These are phyloP conservation scores for Microdochium paspali DNA, from an alignment of 2,329 filamentous ascomycete genomes.

Conservation along the genomic window DNA sequence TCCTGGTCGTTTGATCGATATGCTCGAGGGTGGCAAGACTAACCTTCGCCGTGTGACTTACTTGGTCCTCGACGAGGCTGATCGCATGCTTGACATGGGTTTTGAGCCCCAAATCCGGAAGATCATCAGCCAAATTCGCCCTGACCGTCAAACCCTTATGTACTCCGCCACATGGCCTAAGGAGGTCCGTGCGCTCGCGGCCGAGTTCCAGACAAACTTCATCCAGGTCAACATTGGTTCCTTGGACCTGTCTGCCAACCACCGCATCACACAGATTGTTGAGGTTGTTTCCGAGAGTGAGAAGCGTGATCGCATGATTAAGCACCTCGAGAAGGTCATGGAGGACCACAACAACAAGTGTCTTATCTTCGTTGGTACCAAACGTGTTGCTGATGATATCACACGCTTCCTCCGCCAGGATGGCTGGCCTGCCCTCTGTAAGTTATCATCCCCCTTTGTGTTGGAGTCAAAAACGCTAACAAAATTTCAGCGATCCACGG, in stretches of 20 bases:
- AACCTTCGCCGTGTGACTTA: conserved; percentile 98
- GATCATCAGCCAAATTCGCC: conserved; percentile 94
- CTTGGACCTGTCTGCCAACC: conserved; percentile 90
- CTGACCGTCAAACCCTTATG: conserved; percentile 98
- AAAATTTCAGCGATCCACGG: conserved; percentile 73
- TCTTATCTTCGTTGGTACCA: conserved; percentile 86
- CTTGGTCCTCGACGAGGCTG: conserved; percentile 95
- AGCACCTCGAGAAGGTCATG: conserved; percentile 97
- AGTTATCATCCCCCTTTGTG: conserved; percentile 34
- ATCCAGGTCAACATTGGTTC: conserved; percentile 99
- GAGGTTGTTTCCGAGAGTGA: conserved; percentile 94
- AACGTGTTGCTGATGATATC: conserved; percentile 96
- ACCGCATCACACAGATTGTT: conserved; percentile 95
- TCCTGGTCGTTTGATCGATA: conserved; percentile 94
- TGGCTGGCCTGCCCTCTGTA: conserved; percentile 94
- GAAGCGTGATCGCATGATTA: conserved; percentile 96
- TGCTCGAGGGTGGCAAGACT: conserved; percentile 96
- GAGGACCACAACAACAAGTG: conserved; percentile 93
- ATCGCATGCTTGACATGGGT: conserved; percentile 99
- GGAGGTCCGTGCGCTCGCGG: conserved; percentile 86
- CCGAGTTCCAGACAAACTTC: conserved; percentile 88
- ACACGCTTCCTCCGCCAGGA: conserved; percentile 95
- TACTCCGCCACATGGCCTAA: conserved; percentile 99
- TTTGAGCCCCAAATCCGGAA: conserved; percentile 99
- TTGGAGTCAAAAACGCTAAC: conserved; percentile 30